These are phyloP conservation scores for Entelexis sorbosivorans DNA, from an alignment of 1,139 yeast species.

Conservation along the genomic window DNA sequence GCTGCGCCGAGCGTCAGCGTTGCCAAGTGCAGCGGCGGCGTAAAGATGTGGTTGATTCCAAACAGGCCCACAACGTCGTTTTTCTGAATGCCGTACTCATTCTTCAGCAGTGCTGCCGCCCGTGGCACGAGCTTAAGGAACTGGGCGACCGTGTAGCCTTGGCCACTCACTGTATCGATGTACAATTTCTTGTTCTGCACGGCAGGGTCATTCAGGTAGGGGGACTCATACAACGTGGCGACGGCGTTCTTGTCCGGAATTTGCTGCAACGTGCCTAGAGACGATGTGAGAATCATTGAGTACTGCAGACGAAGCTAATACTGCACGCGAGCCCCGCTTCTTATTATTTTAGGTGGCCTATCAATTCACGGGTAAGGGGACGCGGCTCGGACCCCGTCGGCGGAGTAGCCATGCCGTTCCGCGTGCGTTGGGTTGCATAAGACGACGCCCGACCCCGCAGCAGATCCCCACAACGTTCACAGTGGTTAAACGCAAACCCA, in stretches of 20 bases:
- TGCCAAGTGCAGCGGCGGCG: slow-evolving; percentile 29
- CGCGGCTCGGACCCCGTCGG: too few relatives aligned
- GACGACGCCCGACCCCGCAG: too few relatives aligned
- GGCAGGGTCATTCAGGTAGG: neutral
- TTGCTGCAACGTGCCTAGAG: neutral
- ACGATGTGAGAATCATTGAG: neutral
- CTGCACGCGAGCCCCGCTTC: too few relatives aligned
- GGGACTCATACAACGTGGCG: slow-evolving; percentile 5
- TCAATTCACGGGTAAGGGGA: too few relatives aligned
- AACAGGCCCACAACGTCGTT: slow-evolving; percentile 30
- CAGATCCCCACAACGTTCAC: too few relatives aligned
- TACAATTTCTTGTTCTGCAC: neutral
- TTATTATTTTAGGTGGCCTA: too few relatives aligned
- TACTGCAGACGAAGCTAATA: too few relatives aligned
- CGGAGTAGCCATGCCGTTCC: too few relatives aligned
- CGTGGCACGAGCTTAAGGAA: slow-evolving; percentile 22
- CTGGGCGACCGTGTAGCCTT: slow-evolving; percentile 24
- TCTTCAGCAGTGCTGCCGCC: slow-evolving; percentile 24
- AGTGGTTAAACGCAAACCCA: too few relatives aligned
- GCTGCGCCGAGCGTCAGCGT: slow-evolving; percentile 30
- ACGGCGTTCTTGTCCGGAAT: slow-evolving; percentile 8
- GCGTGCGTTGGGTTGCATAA: too few relatives aligned
- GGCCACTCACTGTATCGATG: slow-evolving; percentile 26
- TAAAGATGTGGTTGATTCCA: slow-evolving; percentile 27
- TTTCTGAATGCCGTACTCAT: slow-evolving; percentile 23